These are phyloP conservation scores for Penicillium sp. DNA, from an alignment of 2,329 filamentous ascomycete genomes.

Conservation along the genomic window DNA sequence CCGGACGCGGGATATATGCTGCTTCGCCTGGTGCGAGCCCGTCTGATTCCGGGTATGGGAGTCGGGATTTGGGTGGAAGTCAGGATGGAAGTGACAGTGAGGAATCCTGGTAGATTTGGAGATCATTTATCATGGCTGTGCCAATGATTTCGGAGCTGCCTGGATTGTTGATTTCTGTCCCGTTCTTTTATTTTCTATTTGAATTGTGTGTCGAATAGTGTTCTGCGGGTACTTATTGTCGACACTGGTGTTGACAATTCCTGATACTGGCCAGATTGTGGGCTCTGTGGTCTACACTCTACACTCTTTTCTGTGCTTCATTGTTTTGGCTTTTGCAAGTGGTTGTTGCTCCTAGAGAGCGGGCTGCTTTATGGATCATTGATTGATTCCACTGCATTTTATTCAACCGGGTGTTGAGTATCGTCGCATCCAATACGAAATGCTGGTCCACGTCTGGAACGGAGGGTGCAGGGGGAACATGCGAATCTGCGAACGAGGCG, in stretches of 20 bases:
- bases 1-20: slow-evolving; percentile 13
- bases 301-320: neutral
- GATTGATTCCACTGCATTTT: neutral
- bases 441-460: neutral
- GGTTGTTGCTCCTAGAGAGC: neutral
- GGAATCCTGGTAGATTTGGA: neutral
- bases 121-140: neutral
- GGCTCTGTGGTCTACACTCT: neutral
- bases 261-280: neutral
- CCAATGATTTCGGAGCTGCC: neutral
- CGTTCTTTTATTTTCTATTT: neutral
- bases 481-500: too few species aligned
- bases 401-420: slow-evolving; percentile 1
- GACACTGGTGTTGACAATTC: neutral
- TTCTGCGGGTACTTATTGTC: neutral
- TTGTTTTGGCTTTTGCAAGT: neutral
- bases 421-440: neutral
- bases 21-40: slow-evolving; percentile 10
- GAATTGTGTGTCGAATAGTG: neutral
- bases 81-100: slow-evolving; percentile 7
- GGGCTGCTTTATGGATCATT: too few species aligned
- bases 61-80: slow-evolving; percentile 12
- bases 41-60: slow-evolving; percentile 28
- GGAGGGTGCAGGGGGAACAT: neutral
- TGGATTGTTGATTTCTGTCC: neutral